phyloP scores from a whole-genome alignment of 192 early-diverging fungal species.

The Fimicolochytrium jonesii region DNA sequence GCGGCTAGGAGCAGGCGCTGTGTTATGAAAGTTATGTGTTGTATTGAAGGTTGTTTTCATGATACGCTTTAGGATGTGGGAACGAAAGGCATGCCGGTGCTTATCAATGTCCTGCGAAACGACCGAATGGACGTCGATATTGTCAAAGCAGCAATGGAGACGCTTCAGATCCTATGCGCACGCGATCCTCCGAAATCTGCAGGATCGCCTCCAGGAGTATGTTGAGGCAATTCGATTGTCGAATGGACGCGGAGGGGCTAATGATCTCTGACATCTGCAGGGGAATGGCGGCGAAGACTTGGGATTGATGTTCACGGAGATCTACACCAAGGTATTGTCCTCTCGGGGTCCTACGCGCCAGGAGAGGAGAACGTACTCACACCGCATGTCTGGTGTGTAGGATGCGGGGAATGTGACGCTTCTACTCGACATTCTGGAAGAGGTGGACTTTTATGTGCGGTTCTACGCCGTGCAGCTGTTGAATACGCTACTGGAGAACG shows the following conservation, averaged over 20 bases:
- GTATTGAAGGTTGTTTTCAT: no score
- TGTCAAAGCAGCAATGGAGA: constrained; percentile 81
- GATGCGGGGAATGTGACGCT: constrained; percentile 65
- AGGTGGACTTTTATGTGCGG: constrained; percentile 92
- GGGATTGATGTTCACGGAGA: constrained; percentile 40
- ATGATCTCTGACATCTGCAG: no score
- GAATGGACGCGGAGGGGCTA: no score
- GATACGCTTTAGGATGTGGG: constrained; percentile 71
- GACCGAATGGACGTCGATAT: constrained; percentile 84
- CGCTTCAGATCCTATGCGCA: constrained; percentile 71
- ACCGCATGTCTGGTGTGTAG: constrained; percentile 11
- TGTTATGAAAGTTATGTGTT: no score
- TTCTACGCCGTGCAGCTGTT: constrained; percentile 87
- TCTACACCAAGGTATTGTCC: constrained; percentile 39
- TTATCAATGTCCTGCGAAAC: constrained; percentile 71
- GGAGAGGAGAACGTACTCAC: not conserved
- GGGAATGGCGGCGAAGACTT: constrained; percentile 29
- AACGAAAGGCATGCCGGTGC: constrained; percentile 64
- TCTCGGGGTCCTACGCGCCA: not conserved
- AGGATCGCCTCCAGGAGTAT: not conserved
- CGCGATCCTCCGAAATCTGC: constrained; percentile 9
- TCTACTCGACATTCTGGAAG: constrained; percentile 82
- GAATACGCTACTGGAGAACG: constrained; percentile 63
- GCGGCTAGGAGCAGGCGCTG: no score
- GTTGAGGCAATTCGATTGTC: no score